Conservation (phyloP, 331 rosid genomes). For the Spiraea crenata region DNA sequence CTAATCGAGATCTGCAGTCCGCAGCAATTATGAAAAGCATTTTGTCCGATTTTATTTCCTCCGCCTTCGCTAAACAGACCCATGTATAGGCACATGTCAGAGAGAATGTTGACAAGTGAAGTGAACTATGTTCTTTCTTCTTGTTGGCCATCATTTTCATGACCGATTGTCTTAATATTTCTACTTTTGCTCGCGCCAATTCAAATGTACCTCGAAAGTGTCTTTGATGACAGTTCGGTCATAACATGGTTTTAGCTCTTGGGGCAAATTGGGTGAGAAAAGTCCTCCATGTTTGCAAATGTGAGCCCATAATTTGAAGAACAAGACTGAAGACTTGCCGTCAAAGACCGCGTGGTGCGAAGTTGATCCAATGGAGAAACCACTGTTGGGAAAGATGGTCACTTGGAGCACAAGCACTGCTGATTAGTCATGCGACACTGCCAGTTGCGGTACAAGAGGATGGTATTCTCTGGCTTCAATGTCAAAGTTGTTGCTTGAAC, state of each 20-base stretch:
- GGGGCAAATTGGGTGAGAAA: background rate
- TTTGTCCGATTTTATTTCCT: background rate
- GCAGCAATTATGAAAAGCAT: background rate
- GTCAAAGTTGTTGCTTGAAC: background rate
- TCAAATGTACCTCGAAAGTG: constrained; percentile 34
- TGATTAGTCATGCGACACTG: constrained; percentile 17
- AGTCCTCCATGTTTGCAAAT: constrained; percentile 12
- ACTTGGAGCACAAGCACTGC: constrained; percentile 32
- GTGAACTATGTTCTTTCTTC: background rate
- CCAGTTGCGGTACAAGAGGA: constrained; percentile 39
- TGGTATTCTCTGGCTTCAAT: constrained; percentile 21
- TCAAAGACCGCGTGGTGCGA: constrained; percentile 43
- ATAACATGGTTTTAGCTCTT: constrained; percentile 20
- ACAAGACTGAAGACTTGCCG: constrained; percentile 32
- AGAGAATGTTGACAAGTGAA: constrained; percentile 11
- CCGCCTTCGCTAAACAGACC: constrained; percentile 3
- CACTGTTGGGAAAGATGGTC: constrained; percentile 36
- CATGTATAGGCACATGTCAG: constrained; percentile 21
- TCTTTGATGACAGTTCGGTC: constrained; percentile 29
- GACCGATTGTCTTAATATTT: constrained; percentile 26
- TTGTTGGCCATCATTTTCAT: constrained; percentile 17
- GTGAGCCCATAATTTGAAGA: constrained; percentile 40
- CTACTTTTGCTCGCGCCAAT: constrained; percentile 29
- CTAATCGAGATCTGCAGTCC: constrained; percentile 24
- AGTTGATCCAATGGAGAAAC: constrained; percentile 36